Evolutionary conservation across 2,329 filamentous ascomycete species (phyloP), one percentile per base, ranked within the genome.

Genomic region (Trichoderma sp.): DNA sequence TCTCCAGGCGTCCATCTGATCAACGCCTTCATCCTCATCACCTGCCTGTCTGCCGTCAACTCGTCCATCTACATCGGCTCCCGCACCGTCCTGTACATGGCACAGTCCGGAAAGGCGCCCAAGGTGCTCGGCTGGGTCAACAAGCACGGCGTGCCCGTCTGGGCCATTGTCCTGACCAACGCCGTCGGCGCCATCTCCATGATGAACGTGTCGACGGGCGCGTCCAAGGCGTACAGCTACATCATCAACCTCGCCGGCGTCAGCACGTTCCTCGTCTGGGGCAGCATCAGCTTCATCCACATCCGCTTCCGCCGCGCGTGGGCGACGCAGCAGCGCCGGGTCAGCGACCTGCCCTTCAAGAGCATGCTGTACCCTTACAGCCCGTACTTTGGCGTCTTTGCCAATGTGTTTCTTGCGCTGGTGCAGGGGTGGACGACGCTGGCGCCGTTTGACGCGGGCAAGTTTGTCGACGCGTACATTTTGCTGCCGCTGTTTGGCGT

Each of bases 61-160:
- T 88, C 85, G 60, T 90, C 88, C 9, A 89, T 93, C 67, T 93
- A 93, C 74, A 91, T 93, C 69, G 87, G 87, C 51, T 90, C 88
- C 3, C 85, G 91, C 24, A 93, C 90, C 0, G 77, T 94, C 1
- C 78, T 93, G 0, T 92, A 87, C 78, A 90, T 93, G 86, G 89
- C 89, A 0, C 88, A 91, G 70, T 86, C 87, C 51, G 81, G 85
- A 54, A 91, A 90, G 74, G 91, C 90, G 0, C 91, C 91, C 0
- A 78, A 76, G 21, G 83, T 93, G 70, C 80, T 93, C 1, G 88
- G 88, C 48, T 85, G 84, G 74, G 91, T 90, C 2, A 86, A 89
- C 73, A 79, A 78, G 26, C 81, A 85, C 15, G 90, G 90, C 28
- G 83, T 87, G 4, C 85, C 85, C 2, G 83, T 84, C 70, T 84